phyloP scores from a whole-genome alignment of 2,329 filamentous ascomycete genomes.

The Pseudocercospora crystallina region DNA sequence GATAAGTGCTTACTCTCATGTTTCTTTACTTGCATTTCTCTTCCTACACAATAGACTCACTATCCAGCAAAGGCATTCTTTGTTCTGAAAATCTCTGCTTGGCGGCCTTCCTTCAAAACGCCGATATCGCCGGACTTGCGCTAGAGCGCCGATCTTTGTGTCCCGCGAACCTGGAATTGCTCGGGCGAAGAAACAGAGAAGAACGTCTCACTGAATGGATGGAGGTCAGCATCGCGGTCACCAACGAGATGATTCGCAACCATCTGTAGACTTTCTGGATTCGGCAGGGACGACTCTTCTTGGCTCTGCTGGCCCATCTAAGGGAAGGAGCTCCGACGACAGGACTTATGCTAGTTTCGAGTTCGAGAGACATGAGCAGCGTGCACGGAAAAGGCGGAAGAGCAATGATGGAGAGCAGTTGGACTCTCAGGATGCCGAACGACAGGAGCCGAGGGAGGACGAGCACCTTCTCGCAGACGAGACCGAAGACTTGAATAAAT shows the following conservation, averaged over 20 bases:
- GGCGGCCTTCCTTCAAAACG: slow-evolving; percentile 4
- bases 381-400: slow-evolving; percentile 10
- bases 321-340: slow-evolving; percentile 21
- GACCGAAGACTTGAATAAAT: not conserved
- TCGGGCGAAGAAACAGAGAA: not conserved
- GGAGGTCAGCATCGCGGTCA: slow-evolving; percentile 5
- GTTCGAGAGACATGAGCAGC: slow-evolving; percentile 17
- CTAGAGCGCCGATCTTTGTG: slow-evolving; percentile 4
- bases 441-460: slow-evolving; percentile 5
- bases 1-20: not conserved
- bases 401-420: slow-evolving; percentile 9
- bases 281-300: slow-evolving; percentile 29
- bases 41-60: not conserved
- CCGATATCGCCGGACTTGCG: slow-evolving; percentile 10
- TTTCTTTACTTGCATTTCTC: not conserved
- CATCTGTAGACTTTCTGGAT: slow-evolving; percentile 23
- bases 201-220: slow-evolving; percentile 15
- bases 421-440: slow-evolving; percentile 2
- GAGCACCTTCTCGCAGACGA: slow-evolving; percentile 16
- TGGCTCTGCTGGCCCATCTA: slow-evolving; percentile 15
- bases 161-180: slow-evolving; percentile 1
- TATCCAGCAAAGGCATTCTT: not conserved
- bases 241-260: slow-evolving; percentile 1
- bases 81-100: not conserved
- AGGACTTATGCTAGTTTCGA: slow-evolving; percentile 24